Conservation (phyloP, 192 early-diverging fungal species). For the Podila epigama region DNA sequence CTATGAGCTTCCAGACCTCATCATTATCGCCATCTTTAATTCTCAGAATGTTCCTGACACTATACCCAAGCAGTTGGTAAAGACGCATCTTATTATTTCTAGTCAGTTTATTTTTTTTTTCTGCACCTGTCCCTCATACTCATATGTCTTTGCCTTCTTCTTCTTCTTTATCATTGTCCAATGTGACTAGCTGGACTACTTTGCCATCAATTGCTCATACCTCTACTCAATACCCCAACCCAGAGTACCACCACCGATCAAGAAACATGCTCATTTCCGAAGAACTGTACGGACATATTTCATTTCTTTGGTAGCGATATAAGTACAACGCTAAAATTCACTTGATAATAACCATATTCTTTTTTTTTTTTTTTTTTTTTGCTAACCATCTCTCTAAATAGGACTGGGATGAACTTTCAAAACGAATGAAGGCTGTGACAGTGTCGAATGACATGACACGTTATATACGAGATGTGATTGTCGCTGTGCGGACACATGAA, state of each 20-base stretch:
- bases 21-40: conserved; percentile 48
- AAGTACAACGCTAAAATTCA: background rate
- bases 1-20: conserved; percentile 42
- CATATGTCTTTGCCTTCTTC: background rate
- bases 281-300: conserved; percentile 16
- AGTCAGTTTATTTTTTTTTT: background rate
- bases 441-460: conserved; percentile 60
- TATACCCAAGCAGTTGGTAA: conserved; percentile 54
- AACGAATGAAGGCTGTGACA: conserved; percentile 50
- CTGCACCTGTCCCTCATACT: too few species aligned
- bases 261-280: conserved; percentile 33
- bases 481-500: conserved; percentile 64
- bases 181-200: conserved; percentile 33
- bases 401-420: conserved; percentile 59
- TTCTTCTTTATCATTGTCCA: background rate
- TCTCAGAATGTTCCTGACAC: conserved; percentile 26
- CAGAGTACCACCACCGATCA: conserved; percentile 19
- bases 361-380: background rate
- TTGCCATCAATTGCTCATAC: conserved; percentile 44
- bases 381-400: too few species aligned
- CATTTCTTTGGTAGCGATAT: too few species aligned
- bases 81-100: too few species aligned
- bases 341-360: background rate
- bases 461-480: conserved; percentile 66
- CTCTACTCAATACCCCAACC: conserved; percentile 20